Base-by-base conservation (phyloP, 163 green algal species). In the Scenedesmus sp. region DNA sequence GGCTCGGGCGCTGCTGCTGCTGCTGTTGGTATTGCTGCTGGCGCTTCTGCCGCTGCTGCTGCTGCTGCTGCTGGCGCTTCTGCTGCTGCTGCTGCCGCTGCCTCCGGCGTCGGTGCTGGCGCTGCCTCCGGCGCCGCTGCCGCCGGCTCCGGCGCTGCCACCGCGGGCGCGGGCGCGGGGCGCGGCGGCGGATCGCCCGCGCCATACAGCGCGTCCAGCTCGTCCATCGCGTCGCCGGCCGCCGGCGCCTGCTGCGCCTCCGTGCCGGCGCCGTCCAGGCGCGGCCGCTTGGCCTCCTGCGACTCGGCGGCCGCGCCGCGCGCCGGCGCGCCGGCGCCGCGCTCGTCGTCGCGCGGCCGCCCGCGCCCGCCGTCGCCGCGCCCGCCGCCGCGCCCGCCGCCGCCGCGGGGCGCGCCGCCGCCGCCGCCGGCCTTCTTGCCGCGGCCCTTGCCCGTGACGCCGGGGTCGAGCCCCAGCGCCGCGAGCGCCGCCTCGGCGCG, bases 401-500 rank as follows among this genome's bases (percentile, higher is more conserved):
- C 31, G 39, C 48, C 67, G 44, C 63, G 60, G 36, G 54, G 57
- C 33, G 28, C 50, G 9, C 26, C 56, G 17, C n/a, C 63, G 20
- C 20, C 26, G n/a, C 48, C n/a, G 50, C 13, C 7, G n/a, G 44
- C 18, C 28, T 53, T 44, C 26, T 73, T 33, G 26, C 77, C 22
- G 29, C 14, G 42, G 44, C 60, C 39, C 62, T 77, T 39, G 5
- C 9, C 7, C 33, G 74, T 58, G 63, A 57, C 78, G 57, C 82
- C 85, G 0, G 51, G 44, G 6, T 58, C 53, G 3, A 95, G 42
- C 26, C 87, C 87, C 63, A 96, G 60, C 5, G 29, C 50, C 1
- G 78, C 70, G 4, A 97, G 87, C 34, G 92, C 82, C 1, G 28
- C 74, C 73, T 97, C 89, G 0, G 93, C 82, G 6, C 39, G 45